Evolutionary conservation across 306 rosid genomes (phyloP), one percentile per base, ranked within the genome.

Genomic region (Lathyrus sativus): DNA sequence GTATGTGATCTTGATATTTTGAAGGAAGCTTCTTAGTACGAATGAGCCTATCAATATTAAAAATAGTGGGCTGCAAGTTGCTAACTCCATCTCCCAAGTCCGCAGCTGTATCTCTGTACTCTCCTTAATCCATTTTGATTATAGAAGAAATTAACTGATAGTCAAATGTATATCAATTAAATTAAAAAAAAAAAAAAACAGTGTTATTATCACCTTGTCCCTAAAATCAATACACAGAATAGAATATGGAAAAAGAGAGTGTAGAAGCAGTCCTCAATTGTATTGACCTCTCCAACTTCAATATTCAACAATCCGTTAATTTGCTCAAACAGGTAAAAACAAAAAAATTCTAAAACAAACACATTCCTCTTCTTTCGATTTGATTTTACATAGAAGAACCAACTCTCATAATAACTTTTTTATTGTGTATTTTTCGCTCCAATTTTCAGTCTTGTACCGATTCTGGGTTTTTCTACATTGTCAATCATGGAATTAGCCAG

Each of bases 391-490:
- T 42, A 57, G 12, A 17, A 49, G 4, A 0, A 2, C 39, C 39
- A 48, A 48, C 24, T 48, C 31, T 57, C 4, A 55, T 26, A 43
- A 24, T 26, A 43, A 24, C 29, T 11, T 37, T 39, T 7, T 17
- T 12, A 9, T 50, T 6, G 4, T 50, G 0, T 5, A 1, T n/a
- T 1, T 18, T 38, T 59, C 26, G 6, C 39, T 67, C n/a, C n/a
- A 67, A 67, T 53, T 11, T 41, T 62, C 68, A 56, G 98, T 95
- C 98, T 2, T 87, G 96, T 69, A 75, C 85, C 83, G 98, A 92
- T 80, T 88, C 91, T 55, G 98, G 98, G 58, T 92, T 92, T 77
- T 92, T 92, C 87, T 92, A 92, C 65, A 80, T 87, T 77, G 84
- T 90, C 17, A 90, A 92, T 45, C 98, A 92, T 12, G 96, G 93